Percentiles rank a stretch among this genome's conserved stretches.
Evolutionary conservation across 2,329 filamentous ascomycete species (phyloP).

Genomic region (Cercospora janseana): DNA sequence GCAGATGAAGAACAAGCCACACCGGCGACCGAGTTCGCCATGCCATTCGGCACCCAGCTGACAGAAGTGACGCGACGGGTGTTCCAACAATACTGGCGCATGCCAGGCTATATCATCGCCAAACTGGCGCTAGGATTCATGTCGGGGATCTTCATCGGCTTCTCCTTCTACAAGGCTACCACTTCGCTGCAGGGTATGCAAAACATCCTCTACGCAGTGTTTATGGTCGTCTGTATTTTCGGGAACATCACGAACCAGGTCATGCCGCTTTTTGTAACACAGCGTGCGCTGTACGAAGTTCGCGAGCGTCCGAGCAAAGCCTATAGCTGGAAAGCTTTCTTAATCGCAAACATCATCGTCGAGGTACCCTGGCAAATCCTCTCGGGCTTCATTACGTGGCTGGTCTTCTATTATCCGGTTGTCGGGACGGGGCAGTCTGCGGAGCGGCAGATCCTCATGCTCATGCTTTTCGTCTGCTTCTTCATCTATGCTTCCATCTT

Average conservation of each 20-base stretch:
- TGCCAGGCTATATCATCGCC: constrained; percentile 52
- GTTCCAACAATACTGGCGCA: constrained; percentile 48
- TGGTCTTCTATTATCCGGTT: constrained; percentile 64
- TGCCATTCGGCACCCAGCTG: constrained; percentile 41
- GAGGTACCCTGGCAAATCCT: constrained; percentile 67
- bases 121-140: constrained; percentile 57
- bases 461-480: constrained; percentile 70
- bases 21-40: constrained; percentile 45
- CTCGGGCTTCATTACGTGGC: constrained; percentile 61
- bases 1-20: constrained; percentile 33
- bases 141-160: constrained; percentile 50
- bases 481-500: constrained; percentile 68
- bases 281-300: constrained; percentile 59
- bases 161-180: constrained; percentile 44
- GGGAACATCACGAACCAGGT: constrained; percentile 55
- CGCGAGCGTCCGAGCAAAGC: constrained; percentile 64
- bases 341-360: constrained; percentile 67
- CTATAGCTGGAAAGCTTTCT: constrained; percentile 73
- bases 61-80: constrained; percentile 42
- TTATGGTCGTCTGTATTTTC: constrained; percentile 46
- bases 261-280: constrained; percentile 59
- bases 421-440: constrained; percentile 62
- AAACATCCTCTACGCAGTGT: constrained; percentile 50
- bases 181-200: constrained; percentile 44
- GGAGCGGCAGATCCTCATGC: constrained; percentile 72